These are phyloP conservation scores for Hortiboletus campestris DNA, from an alignment of 768 basidiomycete genomes.

Conservation along the genomic window DNA sequence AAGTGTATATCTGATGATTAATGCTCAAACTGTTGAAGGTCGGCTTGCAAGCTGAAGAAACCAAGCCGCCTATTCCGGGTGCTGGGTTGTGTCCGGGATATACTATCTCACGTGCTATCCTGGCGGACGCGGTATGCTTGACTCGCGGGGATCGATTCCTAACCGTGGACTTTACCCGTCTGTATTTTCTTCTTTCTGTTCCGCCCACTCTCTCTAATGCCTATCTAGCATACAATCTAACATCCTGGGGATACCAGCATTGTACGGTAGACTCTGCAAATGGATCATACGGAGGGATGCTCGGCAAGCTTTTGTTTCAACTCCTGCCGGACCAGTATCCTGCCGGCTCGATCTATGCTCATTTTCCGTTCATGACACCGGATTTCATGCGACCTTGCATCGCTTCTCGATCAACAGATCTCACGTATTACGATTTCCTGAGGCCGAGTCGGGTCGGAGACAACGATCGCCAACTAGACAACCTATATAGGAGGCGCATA, in stretches of 20 bases:
- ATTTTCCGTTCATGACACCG: constrained; percentile 81
- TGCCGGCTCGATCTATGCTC: constrained; percentile 61
- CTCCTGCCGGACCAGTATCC: constrained; percentile 70
- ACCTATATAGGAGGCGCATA: constrained; percentile 18
- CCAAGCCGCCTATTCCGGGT: constrained; percentile 62
- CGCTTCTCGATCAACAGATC: constrained; percentile 28
- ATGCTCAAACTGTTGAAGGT: constrained; percentile 36
- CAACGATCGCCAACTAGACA: not conserved
- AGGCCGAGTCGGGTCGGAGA: constrained; percentile 37
- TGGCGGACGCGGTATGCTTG: constrained; percentile 74
- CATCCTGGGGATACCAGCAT: constrained; percentile 77
- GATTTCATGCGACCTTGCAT: constrained; percentile 43
- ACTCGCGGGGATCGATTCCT: constrained; percentile 79
- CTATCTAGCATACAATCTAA: constrained; percentile 64
- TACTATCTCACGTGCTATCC: constrained; percentile 82
- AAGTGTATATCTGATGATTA: not conserved
- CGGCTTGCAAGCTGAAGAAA: constrained; percentile 70
- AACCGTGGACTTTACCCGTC: constrained; percentile 75
- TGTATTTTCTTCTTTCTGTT: constrained; percentile 24
- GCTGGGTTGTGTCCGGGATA: constrained; percentile 81
- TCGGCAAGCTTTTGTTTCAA: constrained; percentile 70
- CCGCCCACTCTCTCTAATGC: constrained; percentile 2
- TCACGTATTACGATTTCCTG: constrained; percentile 56
- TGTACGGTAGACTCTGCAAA: constrained; percentile 61
- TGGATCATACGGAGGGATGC: constrained; percentile 73